phyloP scores from a whole-genome alignment of 495 filamentous ascomycete genomes.

The Friedmanniomyces simplex region DNA sequence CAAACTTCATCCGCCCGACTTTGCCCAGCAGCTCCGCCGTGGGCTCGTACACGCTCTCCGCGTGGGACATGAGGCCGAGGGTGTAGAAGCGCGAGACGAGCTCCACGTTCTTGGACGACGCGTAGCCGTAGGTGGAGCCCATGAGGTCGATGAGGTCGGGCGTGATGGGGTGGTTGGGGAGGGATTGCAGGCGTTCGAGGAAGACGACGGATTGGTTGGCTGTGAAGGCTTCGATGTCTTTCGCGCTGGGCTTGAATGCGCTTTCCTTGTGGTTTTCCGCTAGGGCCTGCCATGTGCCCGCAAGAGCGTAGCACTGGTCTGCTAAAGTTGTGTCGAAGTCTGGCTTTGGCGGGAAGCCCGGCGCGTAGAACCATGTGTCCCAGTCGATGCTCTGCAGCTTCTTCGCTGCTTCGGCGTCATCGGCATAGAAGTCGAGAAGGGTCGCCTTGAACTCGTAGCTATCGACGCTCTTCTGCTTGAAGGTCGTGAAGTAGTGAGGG shows the following conservation, averaged over 20 bases:
- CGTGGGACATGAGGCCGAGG: conserved; percentile 65
- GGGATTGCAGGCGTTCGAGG: conserved; percentile 65
- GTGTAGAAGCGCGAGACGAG: conserved; percentile 66
- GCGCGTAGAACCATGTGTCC: conserved; percentile 75
- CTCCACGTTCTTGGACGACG: conserved; percentile 68
- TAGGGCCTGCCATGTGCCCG: conserved; percentile 61
- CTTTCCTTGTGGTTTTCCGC: conserved; percentile 24
- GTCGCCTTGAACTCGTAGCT: conserved; percentile 88
- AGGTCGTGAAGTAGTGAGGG: conserved; percentile 84
- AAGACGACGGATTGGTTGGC: conserved; percentile 88
- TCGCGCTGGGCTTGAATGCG: conserved; percentile 51
- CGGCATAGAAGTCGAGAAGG: conserved; percentile 69
- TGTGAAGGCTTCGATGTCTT: conserved; percentile 61
- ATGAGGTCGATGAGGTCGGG: conserved; percentile 54
- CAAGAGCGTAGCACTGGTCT: conserved; percentile 72
- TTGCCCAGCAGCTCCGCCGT: conserved; percentile 64
- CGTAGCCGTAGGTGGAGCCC: conserved; percentile 59
- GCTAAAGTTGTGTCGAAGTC: conserved; percentile 81
- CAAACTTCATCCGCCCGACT: conserved; percentile 95
- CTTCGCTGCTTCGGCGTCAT: conserved; percentile 54
- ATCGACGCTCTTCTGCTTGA: conserved; percentile 69
- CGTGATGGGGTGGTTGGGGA: conserved; percentile 42
- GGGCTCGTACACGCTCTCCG: conserved; percentile 52
- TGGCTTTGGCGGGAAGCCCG: conserved; percentile 82
- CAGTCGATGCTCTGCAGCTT: conserved; percentile 66